phyloP scores from a whole-genome alignment of 306 rosid species.

The Vigna trinervia region DNA sequence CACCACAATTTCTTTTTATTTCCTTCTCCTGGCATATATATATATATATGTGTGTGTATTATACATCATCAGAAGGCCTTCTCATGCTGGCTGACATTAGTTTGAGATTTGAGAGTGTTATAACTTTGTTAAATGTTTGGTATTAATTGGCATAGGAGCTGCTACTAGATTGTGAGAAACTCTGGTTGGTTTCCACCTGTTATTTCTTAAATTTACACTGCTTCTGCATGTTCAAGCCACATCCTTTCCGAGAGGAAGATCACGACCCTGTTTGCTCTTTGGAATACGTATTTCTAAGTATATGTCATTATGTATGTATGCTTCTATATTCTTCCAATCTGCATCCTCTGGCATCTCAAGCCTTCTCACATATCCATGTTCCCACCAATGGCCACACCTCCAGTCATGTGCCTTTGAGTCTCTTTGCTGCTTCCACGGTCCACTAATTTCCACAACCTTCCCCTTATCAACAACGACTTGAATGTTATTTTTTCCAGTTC shows the following conservation, averaged over 20 bases:
- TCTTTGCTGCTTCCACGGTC: conserved; percentile 79
- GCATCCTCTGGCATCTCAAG: conserved; percentile 96
- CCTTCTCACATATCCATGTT: conserved; percentile 84
- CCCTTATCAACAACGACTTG: conserved; percentile 76
- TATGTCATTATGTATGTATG: conserved; percentile 59
- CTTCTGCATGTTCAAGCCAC: conserved; percentile 46
- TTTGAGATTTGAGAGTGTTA: conserved; percentile 27
- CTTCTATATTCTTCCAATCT: conserved; percentile 73
- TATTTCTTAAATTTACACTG: conserved; percentile 44
- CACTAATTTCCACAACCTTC: conserved; percentile 85
- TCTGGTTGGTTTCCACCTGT: conserved; percentile 27
- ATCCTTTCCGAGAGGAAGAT: conserved; percentile 47
- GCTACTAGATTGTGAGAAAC: conserved; percentile 46
- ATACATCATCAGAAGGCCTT: conserved; percentile 17
- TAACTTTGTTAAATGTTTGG: conserved; percentile 36
- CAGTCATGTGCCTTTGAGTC: conserved; percentile 68
- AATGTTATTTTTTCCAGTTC: conserved; percentile 64
- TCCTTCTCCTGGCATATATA: conserved; percentile 10
- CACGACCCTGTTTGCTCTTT: conserved; percentile 57
- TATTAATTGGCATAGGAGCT: conserved; percentile 43
- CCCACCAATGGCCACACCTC: conserved; percentile 95
- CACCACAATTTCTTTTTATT: conserved; percentile 37
- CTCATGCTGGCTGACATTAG: conserved; percentile 34
- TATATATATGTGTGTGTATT: neutral
- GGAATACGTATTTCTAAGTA: conserved; percentile 72